phyloP scores from a whole-genome alignment of 495 filamentous ascomycete genomes.

The Penicillium pancosmium region DNA sequence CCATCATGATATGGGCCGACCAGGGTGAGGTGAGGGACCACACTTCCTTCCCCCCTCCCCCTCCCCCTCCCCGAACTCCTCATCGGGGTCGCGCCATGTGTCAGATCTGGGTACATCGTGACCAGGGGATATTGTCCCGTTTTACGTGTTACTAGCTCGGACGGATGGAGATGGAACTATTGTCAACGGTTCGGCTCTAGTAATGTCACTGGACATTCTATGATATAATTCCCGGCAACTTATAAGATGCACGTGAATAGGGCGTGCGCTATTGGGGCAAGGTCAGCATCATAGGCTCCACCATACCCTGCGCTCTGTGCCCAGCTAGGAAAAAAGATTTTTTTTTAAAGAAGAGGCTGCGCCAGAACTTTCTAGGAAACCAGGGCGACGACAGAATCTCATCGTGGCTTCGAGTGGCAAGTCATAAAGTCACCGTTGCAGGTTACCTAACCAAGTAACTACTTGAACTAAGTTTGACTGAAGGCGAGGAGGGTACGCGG shows the following conservation, averaged over 20 bases:
- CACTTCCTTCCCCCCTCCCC: neutral
- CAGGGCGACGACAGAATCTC: neutral
- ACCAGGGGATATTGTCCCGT: slow-evolving; percentile 3
- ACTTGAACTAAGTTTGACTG: slow-evolving; percentile 2
- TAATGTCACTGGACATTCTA: slow-evolving; percentile 6
- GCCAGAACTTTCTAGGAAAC: neutral
- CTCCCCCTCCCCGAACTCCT: slow-evolving; percentile 25
- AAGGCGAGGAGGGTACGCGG: slow-evolving; percentile 5
- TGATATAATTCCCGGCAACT: slow-evolving; percentile 21
- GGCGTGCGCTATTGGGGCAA: neutral
- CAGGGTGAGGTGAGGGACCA: slow-evolving; percentile 16
- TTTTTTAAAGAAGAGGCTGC: neutral
- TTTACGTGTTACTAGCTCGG: slow-evolving; percentile 11
- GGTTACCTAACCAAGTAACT: neutral
- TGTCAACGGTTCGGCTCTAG: slow-evolving; percentile 20
- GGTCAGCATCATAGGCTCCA: slow-evolving; percentile 6
- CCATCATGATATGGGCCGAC: slow-evolving; percentile 15
- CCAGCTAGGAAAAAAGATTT: neutral
- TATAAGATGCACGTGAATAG: slow-evolving; percentile 23
- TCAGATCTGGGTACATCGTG: slow-evolving; percentile 26
- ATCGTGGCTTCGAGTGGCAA: neutral
- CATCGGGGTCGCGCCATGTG: slow-evolving; percentile 25
- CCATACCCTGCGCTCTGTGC: slow-evolving; percentile 5
- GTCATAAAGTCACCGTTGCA: neutral
- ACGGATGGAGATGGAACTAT: slow-evolving; percentile 15